Percentiles rank a stretch among this genome's conserved stretches.
Evolutionary conservation across 2,329 filamentous ascomycete species (phyloP).

Genomic region (Fusarium sterilihyphosum): DNA sequence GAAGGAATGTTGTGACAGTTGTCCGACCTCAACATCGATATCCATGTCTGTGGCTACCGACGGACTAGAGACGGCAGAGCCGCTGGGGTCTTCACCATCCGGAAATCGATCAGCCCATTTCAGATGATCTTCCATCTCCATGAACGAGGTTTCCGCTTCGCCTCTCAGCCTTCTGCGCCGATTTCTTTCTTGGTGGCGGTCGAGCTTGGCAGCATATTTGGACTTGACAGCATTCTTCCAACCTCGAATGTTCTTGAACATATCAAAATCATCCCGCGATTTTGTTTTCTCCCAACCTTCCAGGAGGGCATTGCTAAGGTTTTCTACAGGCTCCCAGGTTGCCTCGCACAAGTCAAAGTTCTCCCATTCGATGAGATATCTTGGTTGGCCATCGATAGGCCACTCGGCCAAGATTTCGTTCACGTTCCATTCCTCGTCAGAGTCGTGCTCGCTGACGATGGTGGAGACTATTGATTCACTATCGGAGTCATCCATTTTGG

Average conservation of each 20-base stretch:
- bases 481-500: conserved; percentile 38
- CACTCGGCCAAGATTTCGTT: conserved; percentile 62
- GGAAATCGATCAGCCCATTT: conserved; percentile 25
- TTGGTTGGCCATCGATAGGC: conserved; percentile 35
- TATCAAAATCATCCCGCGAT: conserved; percentile 46
- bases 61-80: conserved; percentile 2
- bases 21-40: not conserved
- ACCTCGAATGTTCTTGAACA: conserved; percentile 51
- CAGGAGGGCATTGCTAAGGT: conserved; percentile 54
- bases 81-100: conserved; percentile 7
- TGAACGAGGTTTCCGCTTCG: conserved; percentile 40
- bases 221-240: conserved; percentile 50
- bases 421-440: conserved; percentile 60
- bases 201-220: conserved; percentile 43
- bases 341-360: conserved; percentile 49
- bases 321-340: conserved; percentile 61
- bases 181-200: conserved; percentile 57
- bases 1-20: not conserved
- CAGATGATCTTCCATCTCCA: conserved; percentile 36
- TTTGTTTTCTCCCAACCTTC: conserved; percentile 57
- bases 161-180: conserved; percentile 53
- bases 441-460: conserved; percentile 46
- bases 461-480: conserved; percentile 49
- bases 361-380: conserved; percentile 53
- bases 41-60: not conserved